phyloP scores from a whole-genome alignment of 805 yeast genomes.

The Starmerella riodocensis region DNA sequence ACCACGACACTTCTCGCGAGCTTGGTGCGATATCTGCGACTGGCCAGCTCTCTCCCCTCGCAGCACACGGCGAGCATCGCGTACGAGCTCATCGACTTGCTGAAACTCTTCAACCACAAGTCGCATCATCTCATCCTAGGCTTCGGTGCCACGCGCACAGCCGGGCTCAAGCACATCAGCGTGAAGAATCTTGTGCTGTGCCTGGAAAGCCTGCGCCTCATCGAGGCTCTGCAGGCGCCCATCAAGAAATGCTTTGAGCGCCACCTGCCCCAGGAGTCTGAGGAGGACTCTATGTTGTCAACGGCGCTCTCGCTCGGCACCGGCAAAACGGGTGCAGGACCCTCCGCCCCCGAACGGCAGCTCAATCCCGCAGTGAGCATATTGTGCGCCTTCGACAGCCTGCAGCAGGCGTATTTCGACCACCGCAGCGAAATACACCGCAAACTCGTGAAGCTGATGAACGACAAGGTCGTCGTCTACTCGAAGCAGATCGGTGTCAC shows the following conservation, averaged over 20 bases:
- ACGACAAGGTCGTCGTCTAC: constrained; percentile 44
- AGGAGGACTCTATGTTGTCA: neutral
- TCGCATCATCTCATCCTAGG: constrained; percentile 49
- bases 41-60: constrained; percentile 43
- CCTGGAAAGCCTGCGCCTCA: constrained; percentile 46
- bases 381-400: constrained; percentile 28
- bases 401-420: constrained; percentile 36
- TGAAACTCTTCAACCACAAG: constrained; percentile 41
- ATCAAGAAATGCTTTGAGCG: constrained; percentile 27
- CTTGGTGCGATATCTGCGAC: constrained; percentile 41
- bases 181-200: constrained; percentile 59
- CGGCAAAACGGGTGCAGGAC: too few relatives aligned
- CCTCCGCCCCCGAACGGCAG: too few relatives aligned
- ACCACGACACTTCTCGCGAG: constrained; percentile 30
- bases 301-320: neutral
- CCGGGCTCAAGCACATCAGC: constrained; percentile 60
- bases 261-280: constrained; percentile 13
- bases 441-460: constrained; percentile 58
- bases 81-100: constrained; percentile 30
- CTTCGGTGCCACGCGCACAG: constrained; percentile 60
- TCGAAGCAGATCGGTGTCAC: constrained; percentile 35
- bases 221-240: constrained; percentile 32
- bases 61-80: constrained; percentile 25
- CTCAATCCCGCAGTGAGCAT: neutral
- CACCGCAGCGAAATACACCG: constrained; percentile 52